Percentiles rank a stretch among this genome's conserved stretches.
Evolutionary conservation across 441 rosid genomes (phyloP).

Genomic region (Populus hybrid): DNA sequence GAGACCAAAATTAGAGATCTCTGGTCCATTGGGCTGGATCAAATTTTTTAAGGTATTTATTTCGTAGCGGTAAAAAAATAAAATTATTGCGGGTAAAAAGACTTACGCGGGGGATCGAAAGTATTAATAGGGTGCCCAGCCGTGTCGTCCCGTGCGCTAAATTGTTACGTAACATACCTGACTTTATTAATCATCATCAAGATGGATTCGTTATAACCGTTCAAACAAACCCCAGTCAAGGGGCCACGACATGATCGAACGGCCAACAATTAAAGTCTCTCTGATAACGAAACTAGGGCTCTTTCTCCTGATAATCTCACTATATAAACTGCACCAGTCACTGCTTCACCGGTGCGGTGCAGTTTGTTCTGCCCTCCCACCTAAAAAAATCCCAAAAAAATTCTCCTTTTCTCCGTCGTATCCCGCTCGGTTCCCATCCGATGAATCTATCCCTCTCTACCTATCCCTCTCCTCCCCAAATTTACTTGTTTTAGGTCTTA

Average conservation of each 20-base stretch:
- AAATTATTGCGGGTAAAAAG: too few species aligned
- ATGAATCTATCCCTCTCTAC: conserved; percentile 35
- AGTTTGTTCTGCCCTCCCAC: conserved; percentile 49
- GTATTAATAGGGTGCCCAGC: not conserved
- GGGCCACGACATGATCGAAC: conserved; percentile 14
- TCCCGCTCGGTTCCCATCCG: conserved; percentile 24
- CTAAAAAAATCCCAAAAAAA: conserved; percentile 24
- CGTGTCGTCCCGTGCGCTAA: not conserved
- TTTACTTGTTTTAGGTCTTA: not conserved
- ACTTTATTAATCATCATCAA: not conserved
- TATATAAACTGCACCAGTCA: conserved; percentile 29
- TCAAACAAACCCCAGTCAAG: not conserved
- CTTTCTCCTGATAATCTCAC: not conserved
- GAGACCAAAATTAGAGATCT: too few species aligned
- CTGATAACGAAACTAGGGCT: conserved; percentile 31
- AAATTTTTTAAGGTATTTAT: too few species aligned
- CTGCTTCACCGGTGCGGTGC: conserved; percentile 39
- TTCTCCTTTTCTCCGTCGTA: conserved; percentile 11
- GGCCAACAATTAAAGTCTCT: conserved; percentile 9
- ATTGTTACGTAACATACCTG: not conserved
- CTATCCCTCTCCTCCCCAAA: conserved; percentile 17
- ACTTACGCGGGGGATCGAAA: too few species aligned
- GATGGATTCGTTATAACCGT: not conserved
- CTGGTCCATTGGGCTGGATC: too few species aligned
- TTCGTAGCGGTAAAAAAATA: too few species aligned